Evolutionary conservation across 23 red algal species (phyloP).

Genomic region (Gracilaria gracilis): DNA sequence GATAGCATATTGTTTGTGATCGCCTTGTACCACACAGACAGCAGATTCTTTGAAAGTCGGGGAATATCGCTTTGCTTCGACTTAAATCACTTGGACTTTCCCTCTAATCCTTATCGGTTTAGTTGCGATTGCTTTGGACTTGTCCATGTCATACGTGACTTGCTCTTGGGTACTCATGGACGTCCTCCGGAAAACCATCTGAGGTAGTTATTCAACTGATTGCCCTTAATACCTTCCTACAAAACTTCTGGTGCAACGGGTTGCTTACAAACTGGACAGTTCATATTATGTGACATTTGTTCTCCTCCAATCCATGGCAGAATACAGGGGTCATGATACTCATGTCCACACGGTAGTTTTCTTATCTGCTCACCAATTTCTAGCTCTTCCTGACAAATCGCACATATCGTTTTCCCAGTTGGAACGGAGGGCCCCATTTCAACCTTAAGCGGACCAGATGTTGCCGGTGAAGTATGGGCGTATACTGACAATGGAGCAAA

Average conservation of each 20-base stretch:
- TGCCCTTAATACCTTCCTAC: neutral
- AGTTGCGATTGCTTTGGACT: constrained; percentile 7
- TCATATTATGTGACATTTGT: constrained; percentile 31
- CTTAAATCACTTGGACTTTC: neutral
- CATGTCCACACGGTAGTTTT: constrained; percentile 40
- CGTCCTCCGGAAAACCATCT: neutral
- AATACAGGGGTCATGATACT: constrained; percentile 37
- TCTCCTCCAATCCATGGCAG: constrained; percentile 51
- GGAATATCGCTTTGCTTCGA: neutral
- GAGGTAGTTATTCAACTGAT: too few species aligned
- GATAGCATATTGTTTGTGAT: too few species aligned
- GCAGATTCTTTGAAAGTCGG: too few species aligned
- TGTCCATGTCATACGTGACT: neutral
- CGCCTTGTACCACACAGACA: too few species aligned
- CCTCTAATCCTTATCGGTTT: neutral
- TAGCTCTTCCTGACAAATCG: constrained; percentile 43
- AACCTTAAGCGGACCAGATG: neutral
- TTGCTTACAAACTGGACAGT: constrained; percentile 51
- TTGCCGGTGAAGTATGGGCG: neutral
- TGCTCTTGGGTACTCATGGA: neutral
- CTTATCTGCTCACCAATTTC: constrained; percentile 36
- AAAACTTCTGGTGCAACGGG: constrained; percentile 22
- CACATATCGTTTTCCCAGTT: constrained; percentile 16
- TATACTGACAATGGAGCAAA: constrained; percentile 28
- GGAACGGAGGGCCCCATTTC: neutral